phyloP scores from a whole-genome alignment of 2,329 filamentous ascomycete species.

The Epichloe glyceriae region DNA sequence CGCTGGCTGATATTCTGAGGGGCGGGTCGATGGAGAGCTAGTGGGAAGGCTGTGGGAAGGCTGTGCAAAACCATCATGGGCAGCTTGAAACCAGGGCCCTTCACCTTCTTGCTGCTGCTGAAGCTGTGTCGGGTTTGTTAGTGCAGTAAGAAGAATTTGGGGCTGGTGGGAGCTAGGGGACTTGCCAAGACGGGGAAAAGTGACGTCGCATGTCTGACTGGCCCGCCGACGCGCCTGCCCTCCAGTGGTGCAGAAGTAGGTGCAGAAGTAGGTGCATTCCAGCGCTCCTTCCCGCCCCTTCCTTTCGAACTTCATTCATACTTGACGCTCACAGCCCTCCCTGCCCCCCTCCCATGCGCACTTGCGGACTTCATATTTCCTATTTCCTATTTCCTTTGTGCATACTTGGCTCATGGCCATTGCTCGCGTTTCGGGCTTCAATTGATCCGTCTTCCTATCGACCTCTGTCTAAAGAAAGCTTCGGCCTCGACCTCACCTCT shows the following conservation, averaged over 20 bases:
- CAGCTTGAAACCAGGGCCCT: too few relatives aligned
- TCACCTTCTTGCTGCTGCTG: neutral
- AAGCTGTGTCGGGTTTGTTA: neutral
- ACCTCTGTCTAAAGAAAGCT: too few relatives aligned
- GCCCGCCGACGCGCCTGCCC: neutral
- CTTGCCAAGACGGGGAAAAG: neutral
- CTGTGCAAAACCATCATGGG: neutral
- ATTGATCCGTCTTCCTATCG: too few relatives aligned
- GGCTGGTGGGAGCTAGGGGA: too few relatives aligned
- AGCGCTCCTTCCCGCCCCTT: neutral
- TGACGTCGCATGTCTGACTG: neutral
- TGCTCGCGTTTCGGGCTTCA: too few relatives aligned
- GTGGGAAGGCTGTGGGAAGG: neutral
- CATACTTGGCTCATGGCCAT: too few relatives aligned
- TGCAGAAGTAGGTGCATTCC: neutral
- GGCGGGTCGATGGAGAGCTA: neutral
- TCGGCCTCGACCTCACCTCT: too few relatives aligned
- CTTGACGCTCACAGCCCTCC: neutral
- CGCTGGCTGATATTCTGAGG: neutral
- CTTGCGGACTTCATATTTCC: neutral
- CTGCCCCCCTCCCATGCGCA: neutral
- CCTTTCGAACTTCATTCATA: neutral
- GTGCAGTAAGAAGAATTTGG: neutral
- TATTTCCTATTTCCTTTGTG: neutral
- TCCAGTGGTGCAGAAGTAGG: neutral